phyloP scores from a whole-genome alignment of 202 grass and related monocot genomes.

The Panicum hallii region DNA sequence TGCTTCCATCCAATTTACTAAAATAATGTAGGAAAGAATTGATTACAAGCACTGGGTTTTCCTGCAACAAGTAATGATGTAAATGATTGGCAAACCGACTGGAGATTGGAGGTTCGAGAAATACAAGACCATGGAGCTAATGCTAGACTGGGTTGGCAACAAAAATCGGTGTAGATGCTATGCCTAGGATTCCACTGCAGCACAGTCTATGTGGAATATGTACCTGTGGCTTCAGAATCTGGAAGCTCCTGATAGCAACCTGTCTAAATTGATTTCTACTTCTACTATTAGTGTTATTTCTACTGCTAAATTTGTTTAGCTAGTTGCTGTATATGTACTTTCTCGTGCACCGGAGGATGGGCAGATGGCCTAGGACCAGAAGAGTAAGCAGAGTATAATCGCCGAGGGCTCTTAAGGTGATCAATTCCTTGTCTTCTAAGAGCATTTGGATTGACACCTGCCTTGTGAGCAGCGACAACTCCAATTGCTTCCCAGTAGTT shows the following conservation, averaged over 20 bases:
- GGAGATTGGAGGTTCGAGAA: slow-evolving; percentile 2
- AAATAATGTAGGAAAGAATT: not conserved
- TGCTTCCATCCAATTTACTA: not conserved
- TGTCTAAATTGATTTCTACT: slow-evolving; percentile 29
- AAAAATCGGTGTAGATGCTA: not conserved
- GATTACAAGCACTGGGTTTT: not conserved
- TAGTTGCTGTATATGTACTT: slow-evolving; percentile 47
- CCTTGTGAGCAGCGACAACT: slow-evolving; percentile 87
- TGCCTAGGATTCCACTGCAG: not conserved
- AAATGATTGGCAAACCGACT: slow-evolving; percentile 13
- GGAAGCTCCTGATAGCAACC: not conserved
- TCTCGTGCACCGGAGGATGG: slow-evolving; percentile 32
- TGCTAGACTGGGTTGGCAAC: not conserved
- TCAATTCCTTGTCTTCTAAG: slow-evolving; percentile 66
- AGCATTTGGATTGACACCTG: slow-evolving; percentile 75
- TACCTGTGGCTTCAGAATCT: slow-evolving; percentile 40
- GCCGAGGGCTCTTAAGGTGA: slow-evolving; percentile 53
- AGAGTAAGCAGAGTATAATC: slow-evolving; percentile 34
- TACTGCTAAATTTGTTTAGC: slow-evolving; percentile 30
- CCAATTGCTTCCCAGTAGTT: slow-evolving; percentile 99
- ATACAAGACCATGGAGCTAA: not conserved
- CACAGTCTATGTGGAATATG: slow-evolving; percentile 27
- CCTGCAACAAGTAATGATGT: not conserved
- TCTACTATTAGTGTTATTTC: not conserved
- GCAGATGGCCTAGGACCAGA: slow-evolving; percentile 37